These are phyloP conservation scores for Apiotrichum porosum DNA, from an alignment of 1,284 basidiomycete species.

Conservation along the genomic window DNA sequence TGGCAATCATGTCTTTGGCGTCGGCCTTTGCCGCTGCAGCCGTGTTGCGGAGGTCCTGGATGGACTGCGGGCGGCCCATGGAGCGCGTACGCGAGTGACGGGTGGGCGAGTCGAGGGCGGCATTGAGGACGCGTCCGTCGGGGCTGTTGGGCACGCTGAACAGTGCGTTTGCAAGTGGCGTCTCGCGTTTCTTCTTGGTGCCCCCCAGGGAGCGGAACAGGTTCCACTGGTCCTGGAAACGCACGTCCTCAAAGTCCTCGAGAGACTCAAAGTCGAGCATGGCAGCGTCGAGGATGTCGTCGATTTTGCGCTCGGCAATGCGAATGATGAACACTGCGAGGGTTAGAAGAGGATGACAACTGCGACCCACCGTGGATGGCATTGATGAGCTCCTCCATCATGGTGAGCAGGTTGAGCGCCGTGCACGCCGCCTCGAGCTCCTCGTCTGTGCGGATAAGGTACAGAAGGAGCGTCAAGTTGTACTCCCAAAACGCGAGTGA, in stretches of 20 bases:
- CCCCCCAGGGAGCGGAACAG: constrained; percentile 67
- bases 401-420: constrained; percentile 62
- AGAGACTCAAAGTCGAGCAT: constrained; percentile 79
- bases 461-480: constrained; percentile 82
- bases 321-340: constrained; percentile 85
- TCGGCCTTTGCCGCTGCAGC: constrained; percentile 14
- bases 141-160: constrained; percentile 10
- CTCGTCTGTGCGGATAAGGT: constrained; percentile 80
- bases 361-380: constrained; percentile 73
- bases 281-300: constrained; percentile 74
- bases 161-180: constrained; percentile 13
- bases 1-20: constrained; percentile 16
- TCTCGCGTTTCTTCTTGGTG: constrained; percentile 57
- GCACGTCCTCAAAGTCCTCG: constrained; percentile 71
- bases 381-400: constrained; percentile 71
- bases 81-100: background rate
- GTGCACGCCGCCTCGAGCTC: constrained; percentile 64
- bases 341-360: background rate
- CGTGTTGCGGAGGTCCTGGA: constrained; percentile 26
- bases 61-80: constrained; percentile 19
- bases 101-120: constrained; percentile 8
- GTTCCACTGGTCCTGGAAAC: constrained; percentile 95
- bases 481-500: constrained; percentile 90
- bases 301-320: constrained; percentile 81
- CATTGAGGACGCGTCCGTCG: background rate